phyloP scores from a whole-genome alignment of 495 filamentous ascomycete species.

The Pseudomonodictys pantanalensis region DNA sequence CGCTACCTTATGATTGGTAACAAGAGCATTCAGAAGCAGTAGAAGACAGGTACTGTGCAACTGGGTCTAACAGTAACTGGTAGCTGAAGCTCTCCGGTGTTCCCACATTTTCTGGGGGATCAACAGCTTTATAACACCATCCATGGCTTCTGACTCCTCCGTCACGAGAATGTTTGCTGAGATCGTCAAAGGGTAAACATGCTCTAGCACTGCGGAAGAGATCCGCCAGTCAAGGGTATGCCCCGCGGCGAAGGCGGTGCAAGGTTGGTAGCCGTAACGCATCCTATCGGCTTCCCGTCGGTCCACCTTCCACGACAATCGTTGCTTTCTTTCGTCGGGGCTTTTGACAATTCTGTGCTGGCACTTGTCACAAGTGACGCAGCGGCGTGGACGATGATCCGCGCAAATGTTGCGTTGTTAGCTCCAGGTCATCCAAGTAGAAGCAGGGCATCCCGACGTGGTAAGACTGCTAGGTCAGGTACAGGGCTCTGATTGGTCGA shows the following conservation, averaged over 20 bases:
- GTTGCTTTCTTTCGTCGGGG: constrained; percentile 4
- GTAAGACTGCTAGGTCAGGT: constrained; percentile 14
- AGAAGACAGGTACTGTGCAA: neutral
- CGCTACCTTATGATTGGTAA: neutral
- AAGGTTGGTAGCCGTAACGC: constrained; percentile 2
- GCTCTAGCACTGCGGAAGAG: no score
- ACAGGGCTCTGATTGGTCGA: constrained; percentile 16
- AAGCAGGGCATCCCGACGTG: neutral
- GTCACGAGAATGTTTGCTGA: constrained; percentile 10
- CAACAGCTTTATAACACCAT: constrained; percentile 7
- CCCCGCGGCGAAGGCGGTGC: constrained; percentile 6
- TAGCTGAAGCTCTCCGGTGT: neutral
- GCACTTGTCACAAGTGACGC: constrained; percentile 15
- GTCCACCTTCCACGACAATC: constrained; percentile 10
- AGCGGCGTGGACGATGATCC: constrained; percentile 12
- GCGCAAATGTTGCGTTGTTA: neutral
- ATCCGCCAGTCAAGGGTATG: neutral
- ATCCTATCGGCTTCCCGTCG: constrained; percentile 5
- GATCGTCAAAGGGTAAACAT: constrained; percentile 22
- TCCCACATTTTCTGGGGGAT: constrained; percentile 8
- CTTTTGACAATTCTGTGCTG: neutral
- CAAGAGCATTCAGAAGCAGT: constrained; percentile 2
- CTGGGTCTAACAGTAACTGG: neutral
- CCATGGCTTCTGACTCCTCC: neutral
- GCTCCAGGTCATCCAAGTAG: constrained; percentile 7